A percentile compares a stretch with the other conserved stretches of the same genome.
Evolutionary conservation across 2,329 filamentous ascomycete genomes (phyloP).

Genomic region (Cytospora mali): DNA sequence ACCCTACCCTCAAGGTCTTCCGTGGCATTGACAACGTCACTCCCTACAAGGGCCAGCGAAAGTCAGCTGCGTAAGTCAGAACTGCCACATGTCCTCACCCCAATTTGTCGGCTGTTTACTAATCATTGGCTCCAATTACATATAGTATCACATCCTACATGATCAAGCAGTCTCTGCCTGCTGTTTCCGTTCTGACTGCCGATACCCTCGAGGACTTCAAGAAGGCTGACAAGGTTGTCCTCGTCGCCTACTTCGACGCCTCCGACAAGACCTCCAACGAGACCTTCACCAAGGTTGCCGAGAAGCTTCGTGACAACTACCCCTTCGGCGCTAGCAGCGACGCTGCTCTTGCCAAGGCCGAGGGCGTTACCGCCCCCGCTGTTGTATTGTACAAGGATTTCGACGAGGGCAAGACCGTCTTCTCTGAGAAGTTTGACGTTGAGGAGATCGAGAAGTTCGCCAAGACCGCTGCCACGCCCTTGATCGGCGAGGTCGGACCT

Average conservation of each 20-base stretch:
- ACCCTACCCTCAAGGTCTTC: constrained; percentile 99
- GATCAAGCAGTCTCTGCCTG: constrained; percentile 95
- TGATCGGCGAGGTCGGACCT: constrained; percentile 94
- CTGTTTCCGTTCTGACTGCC: constrained; percentile 80
- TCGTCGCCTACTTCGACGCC: constrained; percentile 83
- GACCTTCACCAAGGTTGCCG: constrained; percentile 74
- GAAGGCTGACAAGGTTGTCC: constrained; percentile 93
- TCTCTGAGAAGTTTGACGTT: constrained; percentile 77
- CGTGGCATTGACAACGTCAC: constrained; percentile 79
- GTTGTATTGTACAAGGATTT: constrained; percentile 97
- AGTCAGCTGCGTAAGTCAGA: constrained; percentile 69
- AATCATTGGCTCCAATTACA: constrained; percentile 3
- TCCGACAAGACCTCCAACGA: constrained; percentile 85
- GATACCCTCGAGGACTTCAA: constrained; percentile 94
- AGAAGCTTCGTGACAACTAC: constrained; percentile 83
- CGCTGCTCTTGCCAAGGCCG: constrained; percentile 80
- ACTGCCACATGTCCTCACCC: neutral
- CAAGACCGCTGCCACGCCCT: constrained; percentile 81
- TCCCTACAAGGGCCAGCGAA: constrained; percentile 87
- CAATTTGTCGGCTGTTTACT: neutral
- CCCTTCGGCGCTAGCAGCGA: constrained; percentile 90
- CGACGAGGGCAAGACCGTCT: constrained; percentile 91
- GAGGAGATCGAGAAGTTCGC: constrained; percentile 82
- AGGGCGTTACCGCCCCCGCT: constrained; percentile 83
- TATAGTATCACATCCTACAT: constrained; percentile 84